phyloP scores from a whole-genome alignment of 805 yeast genomes.

The Tetrapisispora taiwanensis region DNA sequence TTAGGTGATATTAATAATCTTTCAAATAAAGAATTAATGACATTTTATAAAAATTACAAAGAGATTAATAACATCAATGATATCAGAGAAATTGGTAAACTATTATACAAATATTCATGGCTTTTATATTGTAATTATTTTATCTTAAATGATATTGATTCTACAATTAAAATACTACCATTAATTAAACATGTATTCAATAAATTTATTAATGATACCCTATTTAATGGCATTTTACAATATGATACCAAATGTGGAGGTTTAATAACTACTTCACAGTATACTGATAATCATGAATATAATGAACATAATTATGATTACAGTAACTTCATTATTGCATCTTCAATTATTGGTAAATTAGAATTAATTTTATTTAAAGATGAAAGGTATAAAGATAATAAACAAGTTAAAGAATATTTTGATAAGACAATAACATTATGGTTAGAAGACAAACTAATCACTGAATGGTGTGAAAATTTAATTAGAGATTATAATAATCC shows the following conservation, averaged over 20 bases:
- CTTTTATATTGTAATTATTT: constrained; percentile 63
- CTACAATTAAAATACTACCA: constrained; percentile 44
- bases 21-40: background rate
- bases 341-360: constrained; percentile 50
- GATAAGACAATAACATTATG: background rate
- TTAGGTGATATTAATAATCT: background rate
- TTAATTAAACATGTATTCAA: constrained; percentile 58
- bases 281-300: constrained; percentile 62
- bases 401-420: background rate
- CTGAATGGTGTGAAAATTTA: constrained; percentile 45
- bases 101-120: constrained; percentile 83
- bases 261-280: constrained; percentile 62
- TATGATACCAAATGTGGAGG: constrained; percentile 81
- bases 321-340: constrained; percentile 64
- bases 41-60: background rate
- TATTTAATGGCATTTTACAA: constrained; percentile 51
- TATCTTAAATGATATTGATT: constrained; percentile 44
- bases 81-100: constrained; percentile 46
- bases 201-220: constrained; percentile 59
- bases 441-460: background rate
- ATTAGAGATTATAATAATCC: constrained; percentile 65
- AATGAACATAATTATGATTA: constrained; percentile 74
- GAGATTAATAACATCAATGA: constrained; percentile 13
- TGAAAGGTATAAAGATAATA: constrained; percentile 35
- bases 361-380: constrained; percentile 30